Evolutionary conservation across 495 filamentous ascomycete genomes (phyloP), one percentile per base, ranked within the genome.

Genomic region (Massariosphaeria phaeospora): DNA sequence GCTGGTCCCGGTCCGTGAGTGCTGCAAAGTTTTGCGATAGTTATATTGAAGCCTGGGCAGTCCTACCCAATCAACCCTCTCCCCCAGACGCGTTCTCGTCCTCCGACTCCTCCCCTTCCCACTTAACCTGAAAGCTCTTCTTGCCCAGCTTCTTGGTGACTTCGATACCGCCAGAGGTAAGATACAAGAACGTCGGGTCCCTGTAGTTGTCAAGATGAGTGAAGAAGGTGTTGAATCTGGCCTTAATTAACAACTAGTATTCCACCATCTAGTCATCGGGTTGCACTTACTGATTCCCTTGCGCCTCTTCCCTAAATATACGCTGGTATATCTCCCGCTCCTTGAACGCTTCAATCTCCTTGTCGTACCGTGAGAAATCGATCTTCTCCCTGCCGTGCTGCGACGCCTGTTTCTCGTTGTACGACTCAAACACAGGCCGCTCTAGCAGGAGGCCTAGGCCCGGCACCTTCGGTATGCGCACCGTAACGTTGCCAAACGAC

Each of bases 391-490:
- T 76, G 0, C 76, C 76, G 34, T 77, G 75, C 33, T 75, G 70
- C 5, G 71, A 69, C 0, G 73, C 77, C 36, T 81, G 76, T 46
- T 73, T 75, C 38, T 72, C 69, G 65, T 96, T 97, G 66, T 95
- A 96, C 39, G 67, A 79, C 39, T 88, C 84, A 59, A 99, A 98
- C 1, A 96, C 84, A 21, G 93, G 93, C 6, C 86, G 74, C 65
- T 97, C 94, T 11, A 99, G 78, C 38, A 96, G 75, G 13, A 99
- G 73, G 0, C 93, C 93, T 12, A 97, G 71, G 0, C 87, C 83
- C 0, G 93, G 93, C 1, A 89, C 93, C 72, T 97, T 97, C 31
- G 91, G 94, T 50, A 99, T 94, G 40, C 82, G 82, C 56, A 95
- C 79, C n/a, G 79, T 79, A 3, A 75, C 67, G 1, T 78, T 76